A percentile compares a stretch with the other conserved stretches of the same genome.
phyloP scores from a whole-genome alignment of 257 asterid species.

The Jasminum sambac region DNA sequence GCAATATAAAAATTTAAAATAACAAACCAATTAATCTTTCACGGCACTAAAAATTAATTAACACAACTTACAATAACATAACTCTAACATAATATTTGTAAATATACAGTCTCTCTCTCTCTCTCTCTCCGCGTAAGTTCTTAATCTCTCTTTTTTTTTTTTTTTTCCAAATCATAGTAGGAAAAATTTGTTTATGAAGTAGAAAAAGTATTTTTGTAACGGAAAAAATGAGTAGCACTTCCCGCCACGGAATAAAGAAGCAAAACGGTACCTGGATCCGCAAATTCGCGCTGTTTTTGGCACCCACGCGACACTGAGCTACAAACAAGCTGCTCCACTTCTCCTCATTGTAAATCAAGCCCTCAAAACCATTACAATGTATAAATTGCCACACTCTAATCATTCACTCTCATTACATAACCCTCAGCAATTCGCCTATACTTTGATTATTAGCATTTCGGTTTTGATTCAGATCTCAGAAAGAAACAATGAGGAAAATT shows the following conservation, averaged over 20 bases:
- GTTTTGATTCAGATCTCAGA: neutral
- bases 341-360: neutral
- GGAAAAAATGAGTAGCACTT: neutral
- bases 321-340: slow-evolving; percentile 18
- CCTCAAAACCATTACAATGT: neutral
- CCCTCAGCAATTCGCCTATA: neutral
- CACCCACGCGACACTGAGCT: slow-evolving; percentile 1
- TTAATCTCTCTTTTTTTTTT: too few relatives aligned
- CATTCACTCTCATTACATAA: neutral
- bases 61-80: too few relatives aligned
- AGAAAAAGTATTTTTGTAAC: too few relatives aligned
- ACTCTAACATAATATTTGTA: too few relatives aligned
- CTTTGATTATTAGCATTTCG: neutral
- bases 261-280: slow-evolving; percentile 34
- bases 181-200: too few relatives aligned
- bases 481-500: slow-evolving; percentile 57
- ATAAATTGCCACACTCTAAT: neutral
- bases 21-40: too few relatives aligned
- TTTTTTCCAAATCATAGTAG: too few relatives aligned
- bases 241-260: neutral
- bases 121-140: too few relatives aligned
- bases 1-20: too few relatives aligned
- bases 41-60: too few relatives aligned
- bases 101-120: too few relatives aligned
- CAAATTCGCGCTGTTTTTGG: slow-evolving; percentile 28